These are phyloP conservation scores for Cyphellophora europaea DNA, from an alignment of 2,329 filamentous ascomycete species.

Conservation along the genomic window DNA sequence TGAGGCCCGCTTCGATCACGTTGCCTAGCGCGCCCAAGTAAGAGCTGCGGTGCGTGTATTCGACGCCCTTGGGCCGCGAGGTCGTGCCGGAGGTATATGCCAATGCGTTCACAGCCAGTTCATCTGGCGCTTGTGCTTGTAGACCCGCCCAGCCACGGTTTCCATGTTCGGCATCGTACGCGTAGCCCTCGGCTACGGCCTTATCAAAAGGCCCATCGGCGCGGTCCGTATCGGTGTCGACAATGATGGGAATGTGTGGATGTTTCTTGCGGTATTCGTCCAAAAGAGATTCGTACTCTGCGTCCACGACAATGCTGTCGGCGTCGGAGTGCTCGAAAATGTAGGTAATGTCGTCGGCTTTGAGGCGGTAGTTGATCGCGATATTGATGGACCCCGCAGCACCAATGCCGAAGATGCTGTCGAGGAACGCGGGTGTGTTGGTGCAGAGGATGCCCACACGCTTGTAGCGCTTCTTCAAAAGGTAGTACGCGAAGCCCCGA, in stretches of 20 bases:
- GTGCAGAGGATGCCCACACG: conserved; percentile 79
- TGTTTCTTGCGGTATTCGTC: conserved; percentile 54
- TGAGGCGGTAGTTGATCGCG: conserved; percentile 63
- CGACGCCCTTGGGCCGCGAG: conserved; percentile 81
- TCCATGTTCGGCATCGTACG: conserved; percentile 59
- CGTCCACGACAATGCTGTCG: conserved; percentile 77
- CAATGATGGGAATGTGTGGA: conserved; percentile 58
- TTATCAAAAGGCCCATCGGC: conserved; percentile 73
- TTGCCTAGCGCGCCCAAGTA: conserved; percentile 82
- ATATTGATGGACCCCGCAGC: conserved; percentile 74
- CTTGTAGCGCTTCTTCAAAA: conserved; percentile 63
- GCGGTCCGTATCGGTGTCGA: conserved; percentile 78
- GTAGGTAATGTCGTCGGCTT: conserved; percentile 77
- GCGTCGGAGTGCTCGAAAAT: conserved; percentile 83
- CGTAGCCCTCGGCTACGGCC: conserved; percentile 70
- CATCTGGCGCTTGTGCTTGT: conserved; percentile 58
- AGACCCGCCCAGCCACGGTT: conserved; percentile 67
- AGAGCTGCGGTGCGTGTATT: conserved; percentile 78
- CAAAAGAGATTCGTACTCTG: conserved; percentile 66
- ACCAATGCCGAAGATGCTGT: conserved; percentile 78
- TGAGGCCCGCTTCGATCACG: conserved; percentile 79
- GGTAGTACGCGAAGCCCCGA: conserved; percentile 76
- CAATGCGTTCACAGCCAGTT: conserved; percentile 75
- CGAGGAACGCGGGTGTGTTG: conserved; percentile 91
- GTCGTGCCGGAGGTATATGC: conserved; percentile 94